phyloP scores from a whole-genome alignment of 2,329 filamentous ascomycete genomes.

The Monosporascus sp. region DNA sequence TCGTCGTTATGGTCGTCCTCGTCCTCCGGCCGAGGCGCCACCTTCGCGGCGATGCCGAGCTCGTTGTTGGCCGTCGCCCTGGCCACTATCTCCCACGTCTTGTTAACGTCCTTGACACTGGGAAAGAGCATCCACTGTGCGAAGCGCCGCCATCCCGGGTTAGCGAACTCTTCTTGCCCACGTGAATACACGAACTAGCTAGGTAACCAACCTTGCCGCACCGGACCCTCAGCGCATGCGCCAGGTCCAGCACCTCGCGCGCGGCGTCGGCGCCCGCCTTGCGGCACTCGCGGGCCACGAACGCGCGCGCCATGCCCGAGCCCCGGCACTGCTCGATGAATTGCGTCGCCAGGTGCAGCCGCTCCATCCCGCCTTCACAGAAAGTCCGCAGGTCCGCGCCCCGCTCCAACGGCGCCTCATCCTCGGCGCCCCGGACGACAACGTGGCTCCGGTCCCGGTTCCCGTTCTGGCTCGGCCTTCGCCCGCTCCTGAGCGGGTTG shows the following conservation, averaged over 20 bases:
- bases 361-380: slow-evolving; percentile 44
- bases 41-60: slow-evolving; percentile 69
- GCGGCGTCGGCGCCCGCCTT: slow-evolving; percentile 44
- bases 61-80: slow-evolving; percentile 61
- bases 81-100: slow-evolving; percentile 61
- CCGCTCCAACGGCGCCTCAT: slow-evolving; percentile 42
- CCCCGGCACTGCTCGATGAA: slow-evolving; percentile 44
- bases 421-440: slow-evolving; percentile 37
- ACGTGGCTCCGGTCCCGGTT: slow-evolving; percentile 22
- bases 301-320: slow-evolving; percentile 26
- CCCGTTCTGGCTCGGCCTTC: slow-evolving; percentile 26
- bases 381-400: slow-evolving; percentile 44
- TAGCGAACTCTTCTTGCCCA: not conserved
- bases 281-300: slow-evolving; percentile 41
- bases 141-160: not conserved
- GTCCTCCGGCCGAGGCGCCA: slow-evolving; percentile 49
- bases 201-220: slow-evolving; percentile 55
- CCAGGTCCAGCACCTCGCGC: slow-evolving; percentile 54
- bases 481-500: slow-evolving; percentile 51
- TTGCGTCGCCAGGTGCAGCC: slow-evolving; percentile 38
- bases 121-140: slow-evolving; percentile 68
- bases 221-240: slow-evolving; percentile 51
- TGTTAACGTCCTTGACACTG: slow-evolving; percentile 46
- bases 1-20: slow-evolving; percentile 29
- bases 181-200: not conserved